phyloP scores from a whole-genome alignment of 1,139 yeast species.

The Suhomyces taliae region DNA sequence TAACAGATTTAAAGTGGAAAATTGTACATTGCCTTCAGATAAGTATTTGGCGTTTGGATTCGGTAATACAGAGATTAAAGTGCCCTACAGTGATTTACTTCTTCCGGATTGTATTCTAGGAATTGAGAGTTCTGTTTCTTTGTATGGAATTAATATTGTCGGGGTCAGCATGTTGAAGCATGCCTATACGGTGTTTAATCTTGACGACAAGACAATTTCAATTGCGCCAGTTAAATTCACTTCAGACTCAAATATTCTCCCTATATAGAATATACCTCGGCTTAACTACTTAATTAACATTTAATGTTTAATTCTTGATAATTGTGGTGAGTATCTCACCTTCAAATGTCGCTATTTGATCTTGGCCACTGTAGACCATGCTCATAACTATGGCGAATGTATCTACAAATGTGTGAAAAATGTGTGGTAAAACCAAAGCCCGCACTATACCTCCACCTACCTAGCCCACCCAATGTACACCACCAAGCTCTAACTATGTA shows the following conservation, averaged over 20 bases:
- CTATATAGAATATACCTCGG: neutral
- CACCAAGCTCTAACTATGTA: too few species aligned
- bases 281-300: neutral
- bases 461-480: too few species aligned
- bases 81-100: constrained; percentile 7
- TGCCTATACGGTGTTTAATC: constrained; percentile 38
- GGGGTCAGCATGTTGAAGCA: constrained; percentile 42
- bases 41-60: constrained; percentile 4
- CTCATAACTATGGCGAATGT: too few species aligned
- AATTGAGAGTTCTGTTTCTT: constrained; percentile 6
- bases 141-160: constrained; percentile 19
- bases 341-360: too few species aligned
- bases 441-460: too few species aligned
- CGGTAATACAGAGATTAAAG: constrained; percentile 2
- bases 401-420: too few species aligned
- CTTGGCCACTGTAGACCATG: too few species aligned
- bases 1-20: constrained; percentile 2
- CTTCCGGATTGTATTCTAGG: constrained; percentile 5
- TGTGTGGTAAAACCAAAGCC: too few species aligned
- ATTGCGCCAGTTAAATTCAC: constrained; percentile 38
- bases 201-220: constrained; percentile 37
- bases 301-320: neutral
- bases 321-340: too few species aligned
- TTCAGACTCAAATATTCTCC: constrained; percentile 12
- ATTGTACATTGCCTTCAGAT: constrained; percentile 5